Evolutionary conservation across 192 early-diverging fungal genomes (phyloP).

Genomic region (Coemansia sp.): DNA sequence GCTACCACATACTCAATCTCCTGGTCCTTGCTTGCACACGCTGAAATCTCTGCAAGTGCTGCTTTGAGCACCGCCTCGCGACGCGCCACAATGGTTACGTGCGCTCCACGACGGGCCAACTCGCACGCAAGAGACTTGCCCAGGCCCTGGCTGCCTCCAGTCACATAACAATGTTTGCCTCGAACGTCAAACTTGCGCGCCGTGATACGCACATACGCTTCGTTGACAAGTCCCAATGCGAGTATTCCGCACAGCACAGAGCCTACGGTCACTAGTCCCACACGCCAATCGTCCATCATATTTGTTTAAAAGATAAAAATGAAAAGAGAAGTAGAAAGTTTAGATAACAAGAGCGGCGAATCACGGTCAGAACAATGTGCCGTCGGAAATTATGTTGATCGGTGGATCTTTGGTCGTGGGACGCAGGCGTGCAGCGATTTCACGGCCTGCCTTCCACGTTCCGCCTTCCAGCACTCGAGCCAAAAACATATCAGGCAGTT

Average conservation of each 20-base stretch:
- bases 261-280: conserved; percentile 25
- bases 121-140: conserved; percentile 65
- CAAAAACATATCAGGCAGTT: conserved; percentile 64
- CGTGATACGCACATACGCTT: conserved; percentile 19
- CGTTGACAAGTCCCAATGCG: conserved; percentile 9
- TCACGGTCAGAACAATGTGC: conserved; percentile 70
- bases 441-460: conserved; percentile 93
- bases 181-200: conserved; percentile 41
- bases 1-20: conserved; percentile 59
- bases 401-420: conserved; percentile 85
- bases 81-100: conserved; percentile 68
- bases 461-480: conserved; percentile 89
- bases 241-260: conserved; percentile 31
- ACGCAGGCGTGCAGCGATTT: conserved; percentile 76
- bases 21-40: conserved; percentile 30
- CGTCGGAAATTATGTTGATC: conserved; percentile 84
- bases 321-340: not conserved
- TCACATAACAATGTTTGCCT: conserved; percentile 69
- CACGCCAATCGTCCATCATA: conserved; percentile 45
- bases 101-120: conserved; percentile 65
- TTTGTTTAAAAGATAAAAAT: not conserved
- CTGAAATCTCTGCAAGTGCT: conserved; percentile 62
- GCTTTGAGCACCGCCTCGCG: conserved; percentile 45
- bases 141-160: conserved; percentile 74
- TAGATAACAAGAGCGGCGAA: no score